Evolutionary conservation across 164 flowering plant species (phyloP), one percentile per base, ranked within the genome.

Genomic region (Tetracentron sinense): DNA sequence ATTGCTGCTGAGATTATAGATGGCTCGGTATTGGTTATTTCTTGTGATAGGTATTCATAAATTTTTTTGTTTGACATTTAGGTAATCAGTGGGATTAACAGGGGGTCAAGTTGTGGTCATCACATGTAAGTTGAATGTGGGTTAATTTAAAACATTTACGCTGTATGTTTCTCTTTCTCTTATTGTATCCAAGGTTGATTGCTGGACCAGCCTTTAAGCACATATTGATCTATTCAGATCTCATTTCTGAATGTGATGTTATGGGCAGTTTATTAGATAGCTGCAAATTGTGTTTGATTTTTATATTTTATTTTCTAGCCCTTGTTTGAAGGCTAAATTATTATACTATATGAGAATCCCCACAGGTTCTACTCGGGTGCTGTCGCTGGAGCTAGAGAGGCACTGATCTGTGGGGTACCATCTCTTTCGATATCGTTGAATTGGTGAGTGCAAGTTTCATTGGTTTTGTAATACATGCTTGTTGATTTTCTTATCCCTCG

Each of bases 341-440:
- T 15, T 30, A 1, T 42, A 33, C 59, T 62, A 6, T 58, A 50
- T 56, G 62, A 27, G 42, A 57, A 49, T 26, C n/a, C 51, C 19
- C 56, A 21, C 82, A 95, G 99, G 77, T 81, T 85, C 71, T 83
- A 83, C 79, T 92, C 98, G 0, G 91, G 99, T 72, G 94, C 72
- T 59, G 88, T 87, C 65, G 96, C 97, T 57, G 98, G 92, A 64
- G 99, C 99, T 51, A 83, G 91, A 67, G 97, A 95, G 63, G 97
- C 99, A 51, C 64, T 90, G 64, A 62, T 88, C 29, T 77, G 74
- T 74, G 96, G 96, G 51, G 80, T 95, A 56, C 97, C 99, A 51
- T 92, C 99, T 61, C 52, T 95, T 59, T 86, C 97, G 0, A 83
- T 95, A 64, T 85, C 99, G 20, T 68, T 95, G 69, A 83, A 92